Percentiles rank a stretch among this genome's conserved stretches.
These are phyloP conservation scores for Telopea speciosissima DNA, from an alignment of 177 flowering plant genomes.

Conservation along the genomic window DNA sequence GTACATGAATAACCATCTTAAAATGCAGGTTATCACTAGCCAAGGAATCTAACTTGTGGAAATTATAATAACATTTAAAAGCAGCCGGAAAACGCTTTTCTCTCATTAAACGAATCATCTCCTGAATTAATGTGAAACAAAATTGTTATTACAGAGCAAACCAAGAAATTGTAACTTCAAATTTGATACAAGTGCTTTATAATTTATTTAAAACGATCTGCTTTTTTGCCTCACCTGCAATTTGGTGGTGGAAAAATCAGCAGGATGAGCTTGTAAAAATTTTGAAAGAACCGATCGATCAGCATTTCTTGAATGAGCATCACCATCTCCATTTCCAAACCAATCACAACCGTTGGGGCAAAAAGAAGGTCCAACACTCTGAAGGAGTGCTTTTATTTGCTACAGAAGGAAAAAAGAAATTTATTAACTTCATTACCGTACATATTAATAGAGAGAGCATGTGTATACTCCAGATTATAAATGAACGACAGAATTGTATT, in stretches of 20 bases:
- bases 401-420: constrained; percentile 5
- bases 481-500: too few species aligned
- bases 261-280: constrained; percentile 76
- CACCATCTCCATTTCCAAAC: constrained; percentile 40
- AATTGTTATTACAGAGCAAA: neutral
- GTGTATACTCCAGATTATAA: too few species aligned
- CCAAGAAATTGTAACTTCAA: neutral
- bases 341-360: constrained; percentile 57
- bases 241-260: constrained; percentile 75
- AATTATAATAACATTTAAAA: constrained; percentile 54
- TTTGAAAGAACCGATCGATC: constrained; percentile 71
- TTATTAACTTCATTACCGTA: too few species aligned
- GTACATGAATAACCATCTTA: constrained; percentile 67
- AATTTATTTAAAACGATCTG: neutral
- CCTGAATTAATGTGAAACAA: constrained; percentile 38
- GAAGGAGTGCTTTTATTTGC: constrained; percentile 32
- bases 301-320: constrained; percentile 54
- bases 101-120: constrained; percentile 80
- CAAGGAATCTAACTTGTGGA: constrained; percentile 47
- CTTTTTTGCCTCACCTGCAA: constrained; percentile 48
- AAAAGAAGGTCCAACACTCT: constrained; percentile 49
- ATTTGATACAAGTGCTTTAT: neutral
- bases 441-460: too few species aligned
- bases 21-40: constrained; percentile 59
- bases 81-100: constrained; percentile 39